Percentiles rank a stretch among this genome's conserved stretches.
phyloP scores from a whole-genome alignment of 2,329 filamentous ascomycete genomes.

The Epichloe uncinata region DNA sequence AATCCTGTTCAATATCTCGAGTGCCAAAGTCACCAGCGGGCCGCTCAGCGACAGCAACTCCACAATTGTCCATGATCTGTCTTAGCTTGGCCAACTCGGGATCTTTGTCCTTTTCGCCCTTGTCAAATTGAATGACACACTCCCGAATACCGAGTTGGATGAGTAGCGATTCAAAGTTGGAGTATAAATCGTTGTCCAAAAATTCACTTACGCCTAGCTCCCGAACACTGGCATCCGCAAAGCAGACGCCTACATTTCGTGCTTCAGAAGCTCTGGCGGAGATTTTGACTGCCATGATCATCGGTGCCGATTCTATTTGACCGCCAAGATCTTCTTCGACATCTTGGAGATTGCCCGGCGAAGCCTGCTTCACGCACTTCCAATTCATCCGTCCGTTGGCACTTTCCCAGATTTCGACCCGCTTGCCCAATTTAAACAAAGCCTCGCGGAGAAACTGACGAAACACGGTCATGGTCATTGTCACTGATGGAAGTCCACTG shows the following conservation, averaged over 20 bases:
- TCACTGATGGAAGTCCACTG: slow-evolving; percentile 82
- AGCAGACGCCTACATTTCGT: slow-evolving; percentile 84
- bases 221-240: slow-evolving; percentile 90
- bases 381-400: slow-evolving; percentile 70
- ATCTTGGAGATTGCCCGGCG: slow-evolving; percentile 90
- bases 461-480: slow-evolving; percentile 89
- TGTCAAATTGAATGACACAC: slow-evolving; percentile 73
- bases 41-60: slow-evolving; percentile 77
- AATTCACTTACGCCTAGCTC: slow-evolving; percentile 97
- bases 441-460: slow-evolving; percentile 91
- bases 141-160: slow-evolving; percentile 95
- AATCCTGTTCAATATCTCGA: slow-evolving; percentile 90
- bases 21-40: slow-evolving; percentile 65
- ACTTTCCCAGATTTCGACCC: slow-evolving; percentile 81
- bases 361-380: slow-evolving; percentile 85
- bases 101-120: slow-evolving; percentile 71
- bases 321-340: slow-evolving; percentile 89
- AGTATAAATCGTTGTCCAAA: slow-evolving; percentile 96
- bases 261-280: slow-evolving; percentile 77
- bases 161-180: slow-evolving; percentile 90
- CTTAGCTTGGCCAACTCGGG: slow-evolving; percentile 76
- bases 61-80: slow-evolving; percentile 84
- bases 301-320: slow-evolving; percentile 77
- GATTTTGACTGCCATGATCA: slow-evolving; percentile 91
- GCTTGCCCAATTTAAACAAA: slow-evolving; percentile 79